A percentile compares a stretch with the other conserved stretches of the same genome.
These are phyloP conservation scores for Neonectria magnoliae DNA, from an alignment of 2,329 filamentous ascomycete genomes.

Conservation along the genomic window DNA sequence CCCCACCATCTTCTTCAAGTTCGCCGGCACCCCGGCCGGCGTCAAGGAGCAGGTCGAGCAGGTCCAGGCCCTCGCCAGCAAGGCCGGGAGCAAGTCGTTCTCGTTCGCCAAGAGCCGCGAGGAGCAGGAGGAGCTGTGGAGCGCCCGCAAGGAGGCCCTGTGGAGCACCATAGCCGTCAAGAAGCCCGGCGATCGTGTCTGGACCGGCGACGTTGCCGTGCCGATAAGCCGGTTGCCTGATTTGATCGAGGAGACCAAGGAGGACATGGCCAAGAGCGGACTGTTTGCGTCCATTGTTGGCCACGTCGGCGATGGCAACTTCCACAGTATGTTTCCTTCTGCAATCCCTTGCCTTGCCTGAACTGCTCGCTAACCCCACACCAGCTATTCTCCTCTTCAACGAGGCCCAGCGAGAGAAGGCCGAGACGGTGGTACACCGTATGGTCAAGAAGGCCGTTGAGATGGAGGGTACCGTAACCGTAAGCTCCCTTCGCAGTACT, in stretches of 20 bases:
- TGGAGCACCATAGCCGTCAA: slow-evolving; percentile 80
- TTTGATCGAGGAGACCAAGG: slow-evolving; percentile 78
- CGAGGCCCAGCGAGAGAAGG: slow-evolving; percentile 71
- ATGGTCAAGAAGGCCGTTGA: slow-evolving; percentile 90
- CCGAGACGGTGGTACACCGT: slow-evolving; percentile 77
- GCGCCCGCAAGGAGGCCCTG: slow-evolving; percentile 82
- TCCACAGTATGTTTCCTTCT: slow-evolving; percentile 63
- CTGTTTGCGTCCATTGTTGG: slow-evolving; percentile 68
- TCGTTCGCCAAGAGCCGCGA: slow-evolving; percentile 77
- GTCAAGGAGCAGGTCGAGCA: slow-evolving; percentile 83
- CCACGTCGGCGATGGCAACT: slow-evolving; percentile 82
- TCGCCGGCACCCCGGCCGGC: slow-evolving; percentile 73
- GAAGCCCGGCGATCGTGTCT: slow-evolving; percentile 75
- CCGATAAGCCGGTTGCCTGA: slow-evolving; percentile 78
- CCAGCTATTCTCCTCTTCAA: slow-evolving; percentile 68
- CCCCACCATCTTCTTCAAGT: slow-evolving; percentile 88
- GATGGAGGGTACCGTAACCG: slow-evolving; percentile 84
- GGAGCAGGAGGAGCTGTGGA: slow-evolving; percentile 84
- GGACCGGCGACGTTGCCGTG: slow-evolving; percentile 89
- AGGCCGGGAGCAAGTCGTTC: slow-evolving; percentile 72
- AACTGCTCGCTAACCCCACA: background rate
- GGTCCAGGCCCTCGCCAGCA: slow-evolving; percentile 71
- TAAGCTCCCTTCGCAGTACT: slow-evolving; percentile 43
- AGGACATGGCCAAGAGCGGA: slow-evolving; percentile 54
- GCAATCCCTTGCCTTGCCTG: background rate